phyloP scores from a whole-genome alignment of 495 filamentous ascomycete species.

The Neurospora sp. region DNA sequence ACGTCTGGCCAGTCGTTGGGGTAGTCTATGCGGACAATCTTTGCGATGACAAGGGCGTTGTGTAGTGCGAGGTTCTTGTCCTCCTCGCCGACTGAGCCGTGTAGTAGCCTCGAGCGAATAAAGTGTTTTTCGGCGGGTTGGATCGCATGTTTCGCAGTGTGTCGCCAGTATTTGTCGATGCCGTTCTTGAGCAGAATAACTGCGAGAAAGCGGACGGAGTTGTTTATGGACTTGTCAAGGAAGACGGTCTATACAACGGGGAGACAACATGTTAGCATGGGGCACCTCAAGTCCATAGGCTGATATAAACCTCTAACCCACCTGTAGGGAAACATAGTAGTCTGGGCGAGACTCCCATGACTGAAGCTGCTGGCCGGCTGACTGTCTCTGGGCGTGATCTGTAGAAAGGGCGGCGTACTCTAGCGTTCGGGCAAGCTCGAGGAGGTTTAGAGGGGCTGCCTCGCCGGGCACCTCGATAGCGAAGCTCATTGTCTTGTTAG shows the following conservation, averaged over 20 bases:
- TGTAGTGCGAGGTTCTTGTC: conserved; percentile 66
- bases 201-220: conserved; percentile 73
- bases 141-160: conserved; percentile 57
- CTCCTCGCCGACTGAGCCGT: conserved; percentile 63
- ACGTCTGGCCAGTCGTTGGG: conserved; percentile 69
- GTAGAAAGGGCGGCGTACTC: conserved; percentile 65
- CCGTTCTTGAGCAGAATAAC: conserved; percentile 94
- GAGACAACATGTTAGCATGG: neutral
- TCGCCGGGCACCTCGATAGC: conserved; percentile 45
- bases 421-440: conserved; percentile 63
- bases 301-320: conserved; percentile 22
- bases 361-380: conserved; percentile 72
- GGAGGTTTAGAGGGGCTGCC: conserved; percentile 43
- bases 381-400: conserved; percentile 63
- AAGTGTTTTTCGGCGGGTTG: conserved; percentile 59
- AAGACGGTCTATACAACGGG: conserved; percentile 52
- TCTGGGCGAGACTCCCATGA: conserved; percentile 70
- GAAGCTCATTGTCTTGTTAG: conserved; percentile 34
- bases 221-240: conserved; percentile 62
- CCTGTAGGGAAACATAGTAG: conserved; percentile 76
- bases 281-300: neutral
- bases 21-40: conserved; percentile 81
- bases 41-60: conserved; percentile 78
- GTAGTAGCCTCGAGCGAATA: conserved; percentile 63
- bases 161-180: conserved; percentile 90